Conservation (phyloP, 169 alveolate genomes). For the Theileria orientalis region DNA sequence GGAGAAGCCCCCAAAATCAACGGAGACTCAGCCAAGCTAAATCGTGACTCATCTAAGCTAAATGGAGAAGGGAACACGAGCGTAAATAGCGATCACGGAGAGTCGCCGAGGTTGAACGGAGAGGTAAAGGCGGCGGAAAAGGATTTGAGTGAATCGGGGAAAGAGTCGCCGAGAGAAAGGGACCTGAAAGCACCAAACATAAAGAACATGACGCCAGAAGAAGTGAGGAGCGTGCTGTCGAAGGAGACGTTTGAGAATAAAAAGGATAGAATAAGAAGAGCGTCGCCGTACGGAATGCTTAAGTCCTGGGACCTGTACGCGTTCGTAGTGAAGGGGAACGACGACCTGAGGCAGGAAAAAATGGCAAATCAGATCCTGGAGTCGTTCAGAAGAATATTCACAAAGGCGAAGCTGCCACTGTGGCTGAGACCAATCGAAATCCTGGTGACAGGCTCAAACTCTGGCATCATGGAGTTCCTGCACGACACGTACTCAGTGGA, state of each 20-base stretch:
- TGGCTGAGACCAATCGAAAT: conserved; percentile 93
- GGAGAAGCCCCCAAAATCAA: no score
- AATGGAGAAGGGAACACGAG: no score
- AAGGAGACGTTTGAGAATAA: conserved; percentile 80
- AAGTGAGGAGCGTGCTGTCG: conserved; percentile 61
- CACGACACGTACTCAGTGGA: conserved; percentile 78
- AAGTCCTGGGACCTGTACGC: conserved; percentile 84
- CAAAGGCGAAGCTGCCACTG: conserved; percentile 84
- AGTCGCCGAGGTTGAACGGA: conserved; percentile 16
- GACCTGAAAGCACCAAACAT: conserved; percentile 3
- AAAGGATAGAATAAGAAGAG: conserved; percentile 73
- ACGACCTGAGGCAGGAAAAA: conserved; percentile 93
- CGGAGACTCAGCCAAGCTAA: no score
- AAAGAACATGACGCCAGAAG: conserved; percentile 55
- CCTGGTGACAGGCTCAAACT: conserved; percentile 89
- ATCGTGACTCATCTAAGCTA: no score
- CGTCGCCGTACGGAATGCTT: conserved; percentile 82
- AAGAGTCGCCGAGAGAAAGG: not conserved
- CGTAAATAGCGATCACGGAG: conserved; percentile 31
- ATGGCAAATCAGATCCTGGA: conserved; percentile 92
- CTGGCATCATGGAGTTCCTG: conserved; percentile 87
- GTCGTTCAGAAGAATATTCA: conserved; percentile 85
- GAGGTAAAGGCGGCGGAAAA: conserved; percentile 16
- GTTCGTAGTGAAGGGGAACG: conserved; percentile 93
- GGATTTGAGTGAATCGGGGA: conserved; percentile 13